Percentiles rank a stretch among this genome's conserved stretches.
phyloP scores from a whole-genome alignment of 2,329 filamentous ascomycete genomes.

The Ophioceras dolichostomum region DNA sequence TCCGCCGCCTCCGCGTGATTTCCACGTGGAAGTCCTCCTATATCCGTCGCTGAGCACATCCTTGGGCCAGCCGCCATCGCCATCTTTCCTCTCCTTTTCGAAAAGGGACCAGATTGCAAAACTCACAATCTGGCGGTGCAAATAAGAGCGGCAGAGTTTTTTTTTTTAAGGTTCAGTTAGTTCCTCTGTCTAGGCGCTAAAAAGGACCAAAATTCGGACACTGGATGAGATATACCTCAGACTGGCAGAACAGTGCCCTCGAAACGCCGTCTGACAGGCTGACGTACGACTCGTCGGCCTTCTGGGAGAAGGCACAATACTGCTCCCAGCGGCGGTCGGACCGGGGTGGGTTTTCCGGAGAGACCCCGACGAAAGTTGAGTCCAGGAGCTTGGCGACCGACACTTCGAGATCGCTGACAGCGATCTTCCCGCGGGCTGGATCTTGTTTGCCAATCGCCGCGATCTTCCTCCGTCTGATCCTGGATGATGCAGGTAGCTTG shows the following conservation, averaged over 20 bases:
- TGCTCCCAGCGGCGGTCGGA: slow-evolving; percentile 34
- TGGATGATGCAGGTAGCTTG: slow-evolving; percentile 55
- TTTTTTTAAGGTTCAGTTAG: slow-evolving; percentile 4
- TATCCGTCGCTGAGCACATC: slow-evolving; percentile 82
- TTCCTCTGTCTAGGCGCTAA: too few relatives aligned
- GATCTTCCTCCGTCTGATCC: slow-evolving; percentile 45
- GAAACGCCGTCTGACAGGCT: slow-evolving; percentile 35
- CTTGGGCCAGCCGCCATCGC: slow-evolving; percentile 38
- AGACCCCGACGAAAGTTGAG: slow-evolving; percentile 51
- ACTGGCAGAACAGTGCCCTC: slow-evolving; percentile 40
- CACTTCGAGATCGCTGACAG: slow-evolving; percentile 19
- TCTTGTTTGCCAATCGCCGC: slow-evolving; percentile 23
- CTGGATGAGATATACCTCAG: slow-evolving; percentile 39
- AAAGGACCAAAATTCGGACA: slow-evolving; percentile 4
- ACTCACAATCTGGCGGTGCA: slow-evolving; percentile 72
- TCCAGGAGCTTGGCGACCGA: slow-evolving; percentile 52
- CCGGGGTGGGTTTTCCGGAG: slow-evolving; percentile 13
- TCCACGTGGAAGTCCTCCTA: slow-evolving; percentile 29
- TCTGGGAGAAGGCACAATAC: slow-evolving; percentile 51
- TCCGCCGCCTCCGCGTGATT: slow-evolving; percentile 10
- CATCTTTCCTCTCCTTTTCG: slow-evolving; percentile 37
- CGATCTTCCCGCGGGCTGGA: slow-evolving; percentile 5
- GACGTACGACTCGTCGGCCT: slow-evolving; percentile 43
- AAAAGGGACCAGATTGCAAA: slow-evolving; percentile 72
- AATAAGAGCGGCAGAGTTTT: background rate